Percentiles rank a stretch among this genome's conserved stretches.
Evolutionary conservation across 2,329 filamentous ascomycete genomes (phyloP).

Genomic region (Cercospora zeae-maydis): DNA sequence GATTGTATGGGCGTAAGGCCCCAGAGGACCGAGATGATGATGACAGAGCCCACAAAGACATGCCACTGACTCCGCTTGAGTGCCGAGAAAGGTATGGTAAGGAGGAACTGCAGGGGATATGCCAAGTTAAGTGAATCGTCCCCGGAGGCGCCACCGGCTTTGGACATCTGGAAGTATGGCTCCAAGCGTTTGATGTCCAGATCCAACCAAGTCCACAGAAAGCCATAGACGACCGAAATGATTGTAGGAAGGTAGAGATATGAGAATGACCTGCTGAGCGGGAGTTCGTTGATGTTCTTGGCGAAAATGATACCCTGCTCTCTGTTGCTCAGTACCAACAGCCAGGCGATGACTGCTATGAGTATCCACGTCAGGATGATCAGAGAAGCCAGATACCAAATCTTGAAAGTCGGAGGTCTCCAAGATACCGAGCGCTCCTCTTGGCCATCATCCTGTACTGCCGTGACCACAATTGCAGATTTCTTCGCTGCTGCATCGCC

Average conservation of each 20-base stretch:
- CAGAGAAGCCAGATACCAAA: conserved; percentile 40
- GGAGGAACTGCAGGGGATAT: conserved; percentile 53
- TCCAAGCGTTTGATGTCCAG: conserved; percentile 58
- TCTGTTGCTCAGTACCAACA: conserved; percentile 41
- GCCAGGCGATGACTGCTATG: conserved; percentile 45
- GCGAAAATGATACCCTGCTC: conserved; percentile 47
- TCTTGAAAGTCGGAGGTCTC: conserved; percentile 40
- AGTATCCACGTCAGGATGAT: conserved; percentile 36
- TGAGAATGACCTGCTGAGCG: conserved; percentile 36
- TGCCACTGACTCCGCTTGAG: conserved; percentile 47
- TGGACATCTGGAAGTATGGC: conserved; percentile 58
- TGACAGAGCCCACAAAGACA: conserved; percentile 48
- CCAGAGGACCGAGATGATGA: conserved; percentile 54
- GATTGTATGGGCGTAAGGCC: conserved; percentile 54
- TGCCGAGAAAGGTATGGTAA: conserved; percentile 44
- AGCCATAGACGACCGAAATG: conserved; percentile 53
- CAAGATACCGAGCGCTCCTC: conserved; percentile 26
- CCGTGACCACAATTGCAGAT: not conserved
- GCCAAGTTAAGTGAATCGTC: conserved; percentile 49
- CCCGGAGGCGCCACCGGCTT: conserved; percentile 42
- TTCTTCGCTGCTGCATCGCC: not conserved
- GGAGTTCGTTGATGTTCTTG: conserved; percentile 37
- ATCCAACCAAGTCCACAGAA: conserved; percentile 59
- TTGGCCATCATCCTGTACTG: not conserved
- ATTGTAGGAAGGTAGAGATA: conserved; percentile 56